Percentiles rank a stretch among this genome's conserved stretches.
Conservation (phyloP, 345 rosid species). For the Diplotaxis tenuifolia region DNA sequence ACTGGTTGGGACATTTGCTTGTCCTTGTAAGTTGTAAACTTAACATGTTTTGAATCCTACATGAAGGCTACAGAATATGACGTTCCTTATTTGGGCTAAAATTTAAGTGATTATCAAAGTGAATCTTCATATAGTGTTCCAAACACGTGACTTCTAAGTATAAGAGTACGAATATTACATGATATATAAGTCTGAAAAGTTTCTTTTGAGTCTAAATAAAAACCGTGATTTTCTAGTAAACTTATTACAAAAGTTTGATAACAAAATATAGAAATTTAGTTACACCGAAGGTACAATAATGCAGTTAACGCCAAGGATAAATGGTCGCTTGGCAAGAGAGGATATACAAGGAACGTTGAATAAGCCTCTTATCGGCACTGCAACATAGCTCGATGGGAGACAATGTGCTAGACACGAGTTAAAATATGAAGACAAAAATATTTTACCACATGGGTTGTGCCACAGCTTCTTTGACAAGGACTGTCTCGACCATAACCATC, state of each 20-base stretch:
- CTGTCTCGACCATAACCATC: slow-evolving; percentile 38
- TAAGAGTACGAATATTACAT: no score
- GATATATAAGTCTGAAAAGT: not conserved
- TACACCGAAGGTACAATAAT: no score
- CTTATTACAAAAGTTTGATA: not conserved
- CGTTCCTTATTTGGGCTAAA: no score
- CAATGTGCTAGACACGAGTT: slow-evolving; percentile 79
- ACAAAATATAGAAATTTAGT: not conserved
- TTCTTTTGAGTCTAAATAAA: not conserved
- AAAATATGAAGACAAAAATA: slow-evolving; percentile 75
- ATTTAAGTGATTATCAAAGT: no score
- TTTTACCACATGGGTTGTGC: slow-evolving; percentile 54
- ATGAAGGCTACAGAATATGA: no score
- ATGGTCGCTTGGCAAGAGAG: slow-evolving; percentile 71
- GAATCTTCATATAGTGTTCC: no score
- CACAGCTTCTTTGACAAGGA: slow-evolving; percentile 33
- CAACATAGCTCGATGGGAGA: slow-evolving; percentile 75
- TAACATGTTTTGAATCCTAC: no score
- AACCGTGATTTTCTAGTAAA: not conserved
- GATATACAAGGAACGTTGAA: slow-evolving; percentile 83
- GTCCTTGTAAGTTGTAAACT: no score
- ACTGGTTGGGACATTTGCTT: no score
- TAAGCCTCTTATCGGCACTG: slow-evolving; percentile 60
- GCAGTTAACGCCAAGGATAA: no score
- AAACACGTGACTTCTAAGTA: no score